Percentiles rank a stretch among this genome's conserved stretches.
These are phyloP conservation scores for Suhomyces emberorum DNA, from an alignment of 805 yeast species.

Conservation along the genomic window DNA sequence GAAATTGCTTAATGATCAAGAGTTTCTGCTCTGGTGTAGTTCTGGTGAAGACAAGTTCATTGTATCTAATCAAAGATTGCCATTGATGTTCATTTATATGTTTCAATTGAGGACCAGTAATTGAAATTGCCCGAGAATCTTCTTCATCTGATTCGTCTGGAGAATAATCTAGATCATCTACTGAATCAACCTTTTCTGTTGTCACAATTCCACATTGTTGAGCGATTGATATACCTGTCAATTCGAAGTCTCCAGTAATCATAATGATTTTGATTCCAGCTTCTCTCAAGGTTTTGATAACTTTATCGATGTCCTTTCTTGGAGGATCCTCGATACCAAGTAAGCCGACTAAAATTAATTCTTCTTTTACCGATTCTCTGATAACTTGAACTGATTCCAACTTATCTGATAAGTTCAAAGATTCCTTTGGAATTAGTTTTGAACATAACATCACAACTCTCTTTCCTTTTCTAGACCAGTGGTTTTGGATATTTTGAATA, in stretches of 20 bases:
- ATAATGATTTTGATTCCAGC: constrained; percentile 43
- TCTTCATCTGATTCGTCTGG: constrained; percentile 2
- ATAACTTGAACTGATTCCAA: constrained; percentile 13
- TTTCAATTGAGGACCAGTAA: constrained; percentile 32
- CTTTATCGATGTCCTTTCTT: constrained; percentile 31
- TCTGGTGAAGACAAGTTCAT: constrained; percentile 40
- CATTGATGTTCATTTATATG: constrained; percentile 38
- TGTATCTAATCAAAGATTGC: constrained; percentile 32
- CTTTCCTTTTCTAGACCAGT: constrained; percentile 37
- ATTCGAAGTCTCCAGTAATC: constrained; percentile 54
- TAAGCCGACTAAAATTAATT: constrained; percentile 33
- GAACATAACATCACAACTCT: constrained; percentile 31
- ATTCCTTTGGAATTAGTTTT: constrained; percentile 17
- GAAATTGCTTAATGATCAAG: constrained; percentile 46
- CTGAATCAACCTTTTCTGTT: constrained; percentile 17
- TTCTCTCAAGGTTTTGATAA: constrained; percentile 26
- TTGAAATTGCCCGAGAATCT: constrained; percentile 25
- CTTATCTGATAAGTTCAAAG: constrained; percentile 9
- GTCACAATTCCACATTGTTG: constrained; percentile 38
- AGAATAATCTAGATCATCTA: constrained; percentile 14
- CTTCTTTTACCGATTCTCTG: constrained; percentile 12
- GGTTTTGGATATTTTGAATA: constrained; percentile 24
- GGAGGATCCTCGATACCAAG: constrained; percentile 46
- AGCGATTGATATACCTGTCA: constrained; percentile 51
- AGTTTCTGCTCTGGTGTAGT: constrained; percentile 52